Conservation (phyloP, 1,139 yeast genomes). For the Petasospora fabianii region DNA sequence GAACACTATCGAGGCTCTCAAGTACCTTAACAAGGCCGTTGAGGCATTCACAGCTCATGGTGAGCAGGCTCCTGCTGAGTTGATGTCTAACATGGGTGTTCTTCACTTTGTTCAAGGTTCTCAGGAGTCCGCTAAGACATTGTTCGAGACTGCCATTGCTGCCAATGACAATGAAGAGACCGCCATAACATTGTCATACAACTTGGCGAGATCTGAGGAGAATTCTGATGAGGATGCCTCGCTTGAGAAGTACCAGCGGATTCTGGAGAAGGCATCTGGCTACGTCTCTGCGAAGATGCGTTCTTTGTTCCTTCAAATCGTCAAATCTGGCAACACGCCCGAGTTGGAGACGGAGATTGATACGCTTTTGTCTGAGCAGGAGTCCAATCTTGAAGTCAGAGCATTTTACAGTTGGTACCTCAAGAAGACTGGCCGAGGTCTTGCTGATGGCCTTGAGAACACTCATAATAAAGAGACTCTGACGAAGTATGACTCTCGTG, state of each 20-base stretch:
- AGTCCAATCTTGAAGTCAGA: slow-evolving; percentile 74
- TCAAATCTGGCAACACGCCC: slow-evolving; percentile 31
- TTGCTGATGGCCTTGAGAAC: slow-evolving; percentile 55
- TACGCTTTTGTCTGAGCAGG: slow-evolving; percentile 48
- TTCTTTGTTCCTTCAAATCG: slow-evolving; percentile 49
- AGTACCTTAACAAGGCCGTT: slow-evolving; percentile 53
- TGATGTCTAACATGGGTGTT: slow-evolving; percentile 83
- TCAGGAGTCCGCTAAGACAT: slow-evolving; percentile 44
- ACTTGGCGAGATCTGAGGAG: slow-evolving; percentile 63
- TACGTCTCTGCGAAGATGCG: slow-evolving; percentile 79
- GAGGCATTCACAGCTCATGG: slow-evolving; percentile 44
- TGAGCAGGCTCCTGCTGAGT: slow-evolving; percentile 56
- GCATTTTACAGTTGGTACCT: slow-evolving; percentile 93
- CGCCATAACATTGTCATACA: slow-evolving; percentile 51
- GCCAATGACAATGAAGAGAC: slow-evolving; percentile 33
- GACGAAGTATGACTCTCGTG: slow-evolving; percentile 80
- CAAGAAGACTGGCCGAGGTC: slow-evolving; percentile 48
- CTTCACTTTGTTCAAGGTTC: slow-evolving; percentile 69
- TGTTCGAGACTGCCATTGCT: slow-evolving; percentile 48
- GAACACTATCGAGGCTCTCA: slow-evolving; percentile 56
- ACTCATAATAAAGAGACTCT: slow-evolving; percentile 82
- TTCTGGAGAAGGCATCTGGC: slow-evolving; percentile 59
- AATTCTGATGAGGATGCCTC: slow-evolving; percentile 33
- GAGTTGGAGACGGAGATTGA: slow-evolving; percentile 53
- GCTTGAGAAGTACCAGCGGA: slow-evolving; percentile 44